Evolutionary conservation across 306 rosid genomes (phyloP), one percentile per base, ranked within the genome.

Genomic region (Psophocarpus tetragonolobus): DNA sequence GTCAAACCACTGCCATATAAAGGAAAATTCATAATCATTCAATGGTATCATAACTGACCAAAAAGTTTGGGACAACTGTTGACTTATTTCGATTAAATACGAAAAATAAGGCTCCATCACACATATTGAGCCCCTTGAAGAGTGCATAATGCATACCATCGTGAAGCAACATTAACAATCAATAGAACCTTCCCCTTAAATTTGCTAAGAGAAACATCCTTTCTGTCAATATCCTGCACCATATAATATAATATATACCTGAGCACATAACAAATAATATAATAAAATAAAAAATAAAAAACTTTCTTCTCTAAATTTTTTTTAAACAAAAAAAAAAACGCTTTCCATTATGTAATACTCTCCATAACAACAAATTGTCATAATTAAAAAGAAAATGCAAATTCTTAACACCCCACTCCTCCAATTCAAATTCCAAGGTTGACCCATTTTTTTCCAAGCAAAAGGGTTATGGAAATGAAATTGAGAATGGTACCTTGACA

Each of bases 141-240:
- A 54, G 23, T 76, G 29, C 47, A 69, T 86, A 92, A 24, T 64
- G 7, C 70, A 70, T 96, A 96, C 99, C 99, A 96, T 88, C 73
- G 86, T 54, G 99, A 96, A 85, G 99, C 99, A 84, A 96, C 99
- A 64, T 96, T 96, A 73, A 96, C 99, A 67, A 96, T 83, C 91
- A 96, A 83, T 6, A 92, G 91, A 90, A 84, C 96, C 88, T 96
- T 96, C 75, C 97, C 96, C 87, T 92, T 96, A 74, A 90, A 96
- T 44, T 88, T 96, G 90, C 77, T 86, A 53, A 96, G 93, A 84
- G 89, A 4, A 77, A 92, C 89, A 83, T 92, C 98, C 63, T 91
- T 96, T 58, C 53, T 83, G 70, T 96, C 99, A 83, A 96, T 92
- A 83, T 96, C 98, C 99, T 96, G 79, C 85, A 69, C 74, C 90